These are phyloP conservation scores for Medicago truncatula DNA, from an alignment of 306 rosid species.

Conservation along the genomic window DNA sequence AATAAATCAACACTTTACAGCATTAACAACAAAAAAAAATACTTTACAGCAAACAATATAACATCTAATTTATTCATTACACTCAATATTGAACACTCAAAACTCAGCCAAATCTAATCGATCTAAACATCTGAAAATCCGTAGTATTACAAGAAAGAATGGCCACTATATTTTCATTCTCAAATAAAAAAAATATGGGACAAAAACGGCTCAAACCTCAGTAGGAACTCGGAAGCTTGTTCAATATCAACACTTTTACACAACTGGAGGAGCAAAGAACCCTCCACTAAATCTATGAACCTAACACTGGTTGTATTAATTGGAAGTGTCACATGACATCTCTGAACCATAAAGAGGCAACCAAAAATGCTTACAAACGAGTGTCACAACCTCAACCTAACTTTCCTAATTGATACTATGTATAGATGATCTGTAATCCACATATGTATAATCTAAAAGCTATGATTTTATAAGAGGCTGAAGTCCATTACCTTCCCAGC, in stretches of 20 bases:
- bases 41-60: not conserved
- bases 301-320: constrained; percentile 48
- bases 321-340: constrained; percentile 50
- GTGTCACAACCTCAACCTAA: constrained; percentile 46
- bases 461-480: constrained; percentile 83
- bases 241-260: constrained; percentile 49
- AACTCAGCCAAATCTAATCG: constrained; percentile 10
- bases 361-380: constrained; percentile 45
- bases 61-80: constrained; percentile 8
- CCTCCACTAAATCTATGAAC: constrained; percentile 60
- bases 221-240: constrained; percentile 49
- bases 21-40: not conserved
- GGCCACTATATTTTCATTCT: constrained; percentile 51
- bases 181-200: constrained; percentile 34
- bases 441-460: constrained; percentile 56
- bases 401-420: constrained; percentile 48
- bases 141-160: constrained; percentile 45
- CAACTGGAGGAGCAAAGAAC: constrained; percentile 39
- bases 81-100: constrained; percentile 23
- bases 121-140: constrained; percentile 26
- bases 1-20: too few relatives aligned
- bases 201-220: constrained; percentile 65
- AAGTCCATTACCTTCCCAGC: constrained; percentile 99
- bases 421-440: constrained; percentile 46
- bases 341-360: constrained; percentile 38